These are phyloP conservation scores for Ceratocystis eucalypticola DNA, from an alignment of 2,329 filamentous ascomycete species.

Conservation along the genomic window DNA sequence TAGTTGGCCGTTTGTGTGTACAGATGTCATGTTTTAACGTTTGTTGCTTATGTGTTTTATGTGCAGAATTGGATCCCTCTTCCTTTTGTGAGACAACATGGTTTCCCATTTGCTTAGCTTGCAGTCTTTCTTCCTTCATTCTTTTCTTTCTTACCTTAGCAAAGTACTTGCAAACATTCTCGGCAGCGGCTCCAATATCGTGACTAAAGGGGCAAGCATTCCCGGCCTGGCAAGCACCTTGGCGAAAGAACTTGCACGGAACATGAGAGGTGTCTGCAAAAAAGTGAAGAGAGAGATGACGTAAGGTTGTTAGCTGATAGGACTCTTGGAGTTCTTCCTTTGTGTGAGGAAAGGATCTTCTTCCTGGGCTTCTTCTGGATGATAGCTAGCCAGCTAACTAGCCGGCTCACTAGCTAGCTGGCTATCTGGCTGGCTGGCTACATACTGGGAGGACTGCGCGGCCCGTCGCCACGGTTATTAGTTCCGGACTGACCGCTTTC, in stretches of 20 bases:
- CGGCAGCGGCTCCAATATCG: constrained; percentile 69
- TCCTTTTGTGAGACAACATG: neutral
- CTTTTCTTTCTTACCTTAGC: constrained; percentile 55
- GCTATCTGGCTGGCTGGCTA: constrained; percentile 21
- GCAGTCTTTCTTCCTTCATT: neutral
- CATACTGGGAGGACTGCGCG: constrained; percentile 50
- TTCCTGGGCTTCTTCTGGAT: no score
- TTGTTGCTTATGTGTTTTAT: neutral
- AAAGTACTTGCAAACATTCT: constrained; percentile 97
- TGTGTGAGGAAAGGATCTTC: no score
- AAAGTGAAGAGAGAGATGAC: neutral
- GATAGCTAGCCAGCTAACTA: no score
- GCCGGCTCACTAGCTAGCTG: no score
- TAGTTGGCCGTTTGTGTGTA: neutral
- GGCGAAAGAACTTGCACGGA: constrained; percentile 97
- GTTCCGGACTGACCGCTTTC: constrained; percentile 12
- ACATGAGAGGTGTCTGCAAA: constrained; percentile 80
- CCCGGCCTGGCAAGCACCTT: constrained; percentile 91
- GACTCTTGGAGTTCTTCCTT: no score
- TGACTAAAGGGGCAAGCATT: constrained; percentile 94
- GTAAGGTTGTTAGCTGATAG: neutral
- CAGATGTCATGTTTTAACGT: neutral
- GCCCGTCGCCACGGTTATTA: constrained; percentile 40
- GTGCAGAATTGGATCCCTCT: neutral
- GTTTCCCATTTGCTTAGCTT: neutral